Evolutionary conservation across 768 basidiomycete genomes (phyloP), one percentile per base, ranked within the genome.

Genomic region (Fomitopsis serialis): DNA sequence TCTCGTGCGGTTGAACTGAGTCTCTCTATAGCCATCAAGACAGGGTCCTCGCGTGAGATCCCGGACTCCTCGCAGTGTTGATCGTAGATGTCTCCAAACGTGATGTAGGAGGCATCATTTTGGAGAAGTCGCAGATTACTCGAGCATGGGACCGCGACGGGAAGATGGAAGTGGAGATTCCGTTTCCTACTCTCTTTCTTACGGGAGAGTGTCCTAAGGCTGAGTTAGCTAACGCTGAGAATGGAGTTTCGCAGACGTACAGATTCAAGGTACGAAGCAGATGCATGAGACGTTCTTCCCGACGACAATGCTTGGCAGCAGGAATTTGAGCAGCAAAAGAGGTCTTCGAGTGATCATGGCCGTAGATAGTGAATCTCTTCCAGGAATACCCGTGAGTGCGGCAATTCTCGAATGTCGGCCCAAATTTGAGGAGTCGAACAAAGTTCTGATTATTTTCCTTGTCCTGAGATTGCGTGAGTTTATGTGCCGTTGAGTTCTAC

Each of bases 141-240:
- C 47, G 89, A 89, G 59, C 86, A 87, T 0, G 93, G 89, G 22
- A 98, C 76, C 8, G 89, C 85, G 0, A 87, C 82, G 1, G 97
- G 97, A 27, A 98, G 74, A 66, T 98, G 91, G 80, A 99, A 98
- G 42, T 76, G 74, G 29, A 99, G 78, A 64, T 92, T 94, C 40
- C 97, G 82, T 62, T 96, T 95, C 47, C 96, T 81, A 32, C 83
- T 89, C 68, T 99, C 96, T 66, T 96, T 97, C 68, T 93, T 89
- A 53, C 89, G 85, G 47, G 74, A 74, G 48, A 99, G 73, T 23
- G 89, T 87, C 22, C 96, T 97, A 53, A 11, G 48, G 34, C 19
- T 13, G 52, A 4, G 48, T 35, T 35, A 50, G 17, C 55, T 40
- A n/a, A 55, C 25, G 13, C 17, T 53, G 13, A 34, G 43, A 42